Percentiles rank a stretch among this genome's conserved stretches.
These are phyloP conservation scores for Amylocystis lapponica DNA, from an alignment of 768 basidiomycete genomes.

Conservation along the genomic window DNA sequence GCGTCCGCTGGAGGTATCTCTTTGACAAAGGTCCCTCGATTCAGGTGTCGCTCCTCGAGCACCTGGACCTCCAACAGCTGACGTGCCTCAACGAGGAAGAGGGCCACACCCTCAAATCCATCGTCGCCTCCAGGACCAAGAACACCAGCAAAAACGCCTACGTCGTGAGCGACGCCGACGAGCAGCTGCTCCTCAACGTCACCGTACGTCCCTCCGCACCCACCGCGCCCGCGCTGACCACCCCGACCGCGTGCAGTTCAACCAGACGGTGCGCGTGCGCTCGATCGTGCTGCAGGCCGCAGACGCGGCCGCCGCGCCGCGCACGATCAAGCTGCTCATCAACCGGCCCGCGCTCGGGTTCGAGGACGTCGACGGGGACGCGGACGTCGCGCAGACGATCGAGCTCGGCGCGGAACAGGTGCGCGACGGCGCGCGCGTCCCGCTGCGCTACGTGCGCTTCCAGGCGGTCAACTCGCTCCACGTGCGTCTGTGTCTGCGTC, in stretches of 20 bases:
- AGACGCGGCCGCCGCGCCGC: conserved; percentile 43
- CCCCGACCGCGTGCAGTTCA: conserved; percentile 44
- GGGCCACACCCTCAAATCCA: conserved; percentile 44
- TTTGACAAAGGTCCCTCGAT: not conserved
- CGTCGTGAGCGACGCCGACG: conserved; percentile 67
- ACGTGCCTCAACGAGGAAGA: conserved; percentile 66
- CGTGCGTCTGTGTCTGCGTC: conserved; percentile 33
- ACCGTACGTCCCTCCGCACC: conserved; percentile 39
- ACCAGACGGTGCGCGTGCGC: conserved; percentile 60
- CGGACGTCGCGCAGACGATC: conserved; percentile 51
- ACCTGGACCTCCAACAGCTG: conserved; percentile 52
- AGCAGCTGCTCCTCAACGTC: conserved; percentile 63
- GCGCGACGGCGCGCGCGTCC: conserved; percentile 40
- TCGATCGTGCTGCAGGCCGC: conserved; percentile 47
- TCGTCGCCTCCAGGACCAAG: conserved; percentile 37
- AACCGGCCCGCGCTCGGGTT: conserved; percentile 61
- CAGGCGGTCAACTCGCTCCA: conserved; percentile 62
- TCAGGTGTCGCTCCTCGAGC: conserved; percentile 51
- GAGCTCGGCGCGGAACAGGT: conserved; percentile 46
- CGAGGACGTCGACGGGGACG: conserved; percentile 56
- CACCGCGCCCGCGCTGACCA: not conserved
- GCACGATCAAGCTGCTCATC: conserved; percentile 53
- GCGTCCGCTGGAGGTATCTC: not conserved
- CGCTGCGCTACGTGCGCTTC: conserved; percentile 62
- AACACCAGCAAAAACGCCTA: conserved; percentile 43